Evolutionary conservation across 2,329 filamentous ascomycete genomes (phyloP), one percentile per base, ranked within the genome.

Genomic region (Leptodontidium sp.): DNA sequence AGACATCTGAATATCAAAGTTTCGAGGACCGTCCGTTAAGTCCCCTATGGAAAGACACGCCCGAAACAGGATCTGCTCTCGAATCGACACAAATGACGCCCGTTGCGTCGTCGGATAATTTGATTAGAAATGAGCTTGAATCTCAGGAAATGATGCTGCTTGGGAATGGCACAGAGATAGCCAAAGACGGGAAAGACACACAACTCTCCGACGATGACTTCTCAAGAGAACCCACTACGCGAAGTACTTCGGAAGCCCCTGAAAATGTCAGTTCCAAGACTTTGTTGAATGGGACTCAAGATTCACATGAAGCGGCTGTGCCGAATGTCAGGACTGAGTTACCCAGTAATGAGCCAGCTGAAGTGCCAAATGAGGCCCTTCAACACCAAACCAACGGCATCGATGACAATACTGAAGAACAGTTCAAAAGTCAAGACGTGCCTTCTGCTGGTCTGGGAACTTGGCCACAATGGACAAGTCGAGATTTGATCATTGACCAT

Each of bases 111-210:
- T 65, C 63, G 1, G 63, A 65, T 29, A 14, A 43, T 21, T 29
- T 65, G 26, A 57, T 65, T 24, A 49, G 8, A n/a, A 29, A 38
- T 21, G 63, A 65, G 26, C 50, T 65, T n/a, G 52, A 57, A 32
- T 58, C 63, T 6, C 50, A 65, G 26, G 9, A 57, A 11, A 43
- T n/a, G 26, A 58, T 65, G 52, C 38, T 58, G 8, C 43, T 24
- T 15, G 45, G 2, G 15, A 49, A 52, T 11, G 26, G 38, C 38
- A n/a, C n/a, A n/a, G 5, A 57, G 24, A 11, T 8, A n/a, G 5
- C 55, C 40, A 29, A 62, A 1, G 21, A 5, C 17, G 1, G n/a
- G 24, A 32, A 21, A 35, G 29, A 29, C 24, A 1, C 61, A 49
- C 61, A 52, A 6, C 1, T 3, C 2, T 12, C n/a, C 7, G 52